phyloP scores from a whole-genome alignment of 148 eudicot species.

The Rheum nobile region DNA sequence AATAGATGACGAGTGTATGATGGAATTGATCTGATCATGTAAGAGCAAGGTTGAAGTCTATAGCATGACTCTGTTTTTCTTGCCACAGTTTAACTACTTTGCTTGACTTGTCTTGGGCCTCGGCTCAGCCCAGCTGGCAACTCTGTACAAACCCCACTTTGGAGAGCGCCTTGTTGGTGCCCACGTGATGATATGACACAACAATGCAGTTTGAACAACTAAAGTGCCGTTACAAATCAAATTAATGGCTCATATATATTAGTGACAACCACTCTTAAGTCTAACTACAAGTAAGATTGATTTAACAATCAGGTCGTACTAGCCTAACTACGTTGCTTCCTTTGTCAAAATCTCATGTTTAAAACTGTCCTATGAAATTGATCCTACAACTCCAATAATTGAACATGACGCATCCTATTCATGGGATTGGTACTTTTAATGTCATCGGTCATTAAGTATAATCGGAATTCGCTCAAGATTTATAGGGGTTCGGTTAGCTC shows the following conservation, averaged over 20 bases:
- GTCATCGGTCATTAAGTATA: no score
- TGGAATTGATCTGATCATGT: no score
- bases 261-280: neutral
- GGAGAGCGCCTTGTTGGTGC: neutral
- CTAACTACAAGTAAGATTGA: neutral
- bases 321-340: neutral
- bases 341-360: neutral
- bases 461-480: no score
- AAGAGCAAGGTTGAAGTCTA: no score
- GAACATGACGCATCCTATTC: neutral
- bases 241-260: no score
- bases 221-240: no score
- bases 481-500: no score
- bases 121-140: neutral
- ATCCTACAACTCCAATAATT: slow-evolving; percentile 2
- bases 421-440: no score
- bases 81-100: neutral
- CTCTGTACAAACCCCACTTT: neutral
- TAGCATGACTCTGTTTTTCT: no score
- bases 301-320: neutral
- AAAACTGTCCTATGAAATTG: neutral
- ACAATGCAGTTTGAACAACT: neutral
- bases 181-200: neutral
- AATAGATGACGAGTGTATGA: no score
- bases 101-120: neutral